Base-by-base conservation (phyloP, 2,329 filamentous ascomycete species). In the Colletotrichum gloeosporioides region DNA sequence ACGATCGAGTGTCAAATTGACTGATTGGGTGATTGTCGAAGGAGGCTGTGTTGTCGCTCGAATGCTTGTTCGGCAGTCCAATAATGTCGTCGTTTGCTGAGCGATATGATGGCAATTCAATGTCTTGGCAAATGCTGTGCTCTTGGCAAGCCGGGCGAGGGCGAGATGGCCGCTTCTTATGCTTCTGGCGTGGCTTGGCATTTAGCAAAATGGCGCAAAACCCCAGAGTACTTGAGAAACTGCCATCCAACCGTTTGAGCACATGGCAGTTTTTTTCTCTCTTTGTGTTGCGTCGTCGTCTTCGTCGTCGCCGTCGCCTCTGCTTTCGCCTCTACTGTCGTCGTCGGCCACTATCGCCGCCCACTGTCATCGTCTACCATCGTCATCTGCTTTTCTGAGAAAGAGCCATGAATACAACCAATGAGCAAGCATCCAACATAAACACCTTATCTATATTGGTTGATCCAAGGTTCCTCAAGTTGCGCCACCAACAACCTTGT, bases 91-190 rank as follows among this genome's bases (percentile, higher is more conserved):
- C 10, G 8, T 25, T 62, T n/a, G 39, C 10, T 31, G 44, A 22
- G 44, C 22, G 53, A 18, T 34, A 25, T 18, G 66, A 39, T 18
- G 53, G 70, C 36, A n/a, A 2, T 70, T 32, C 44, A 25, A 25
- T 44, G 59, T 34, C 72, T 74, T 74, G 72, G 72, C 72, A 31
- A 44, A 32, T 22, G 36, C 32, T 49, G 67, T 61, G 44, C 22
- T 66, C 72, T 71, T 71, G 61, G 67, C 61, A 57, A 18, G 32
- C 25, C 64, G 72, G 44, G 59, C 59, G 61, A 71, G 49, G 36
- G 44, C n/a, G 44, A 53, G 44, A 49, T 59, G 27, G 32, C 67
- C 36, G 55, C 67, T 75, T 71, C 72, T 71, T 75, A 75, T 66
- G 67, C 61, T 71, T 53, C 18, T 53, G 55, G 36, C 18, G 49